Base-by-base conservation (phyloP, 1,284 basidiomycete genomes). In the Ustilago cynodontis region DNA sequence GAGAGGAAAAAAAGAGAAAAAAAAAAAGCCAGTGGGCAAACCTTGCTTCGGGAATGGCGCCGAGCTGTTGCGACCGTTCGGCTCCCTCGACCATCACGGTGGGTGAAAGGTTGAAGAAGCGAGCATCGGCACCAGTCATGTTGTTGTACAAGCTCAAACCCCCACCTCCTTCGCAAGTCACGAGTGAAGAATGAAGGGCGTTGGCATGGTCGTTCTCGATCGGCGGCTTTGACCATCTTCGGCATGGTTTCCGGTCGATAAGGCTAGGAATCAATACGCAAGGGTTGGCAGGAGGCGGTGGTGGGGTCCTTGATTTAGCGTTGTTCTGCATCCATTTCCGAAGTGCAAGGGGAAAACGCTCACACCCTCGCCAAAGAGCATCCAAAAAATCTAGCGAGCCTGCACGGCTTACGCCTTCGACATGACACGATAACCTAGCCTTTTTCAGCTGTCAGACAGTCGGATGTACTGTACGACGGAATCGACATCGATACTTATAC, bases 31-130 rank as follows among this genome's bases (percentile, higher is more conserved):
- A n/a, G n/a, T n/a, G n/a, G n/a, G 35, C 35, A 13, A 10, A 20
- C 43, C 43, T 45, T 45, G 26, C 47, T 49, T 49, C 24, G 47
- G n/a, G 47, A 26, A 49, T 49, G 47, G 47, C 14, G 26, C 47
- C 47, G 47, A 49, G 22, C 14, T 6, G 24, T 26, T 28, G 26
- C 28, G 11, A 16, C 14, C 11, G 10, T 14, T 49, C 47, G 14
- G 43, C 43, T n/a, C 47, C 13, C 22, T 18, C 14, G n/a, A 20
- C 22, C 7, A 49, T 49, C 47, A 49, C 47, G 14, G 11, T 22
- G 22, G 43, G 18, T 7, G 16, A 22, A 16, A 45, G 3, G 6
- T 22, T 26, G 47, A 22, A 49, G 24, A 49, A 49, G 47, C 47
- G 24, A 49, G 47, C 24, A 26, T 49, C 26, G 47, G 47, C 24